Evolutionary conservation across 345 rosid genomes (phyloP), one percentile per base, ranked within the genome.

Genomic region (Geranium rotundifolium): DNA sequence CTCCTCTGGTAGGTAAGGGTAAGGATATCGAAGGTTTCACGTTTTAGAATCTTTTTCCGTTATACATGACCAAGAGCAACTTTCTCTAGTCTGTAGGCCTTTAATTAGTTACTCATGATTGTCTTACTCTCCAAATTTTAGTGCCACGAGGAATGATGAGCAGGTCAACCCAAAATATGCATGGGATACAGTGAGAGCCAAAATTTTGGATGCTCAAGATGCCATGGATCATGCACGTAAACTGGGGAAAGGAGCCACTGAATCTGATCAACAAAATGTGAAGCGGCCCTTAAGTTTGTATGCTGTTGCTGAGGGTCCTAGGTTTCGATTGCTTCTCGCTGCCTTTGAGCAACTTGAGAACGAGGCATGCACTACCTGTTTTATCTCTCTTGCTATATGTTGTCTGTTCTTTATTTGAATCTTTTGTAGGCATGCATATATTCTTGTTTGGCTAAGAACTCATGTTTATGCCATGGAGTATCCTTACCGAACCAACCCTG

Each of bases 1-100:
- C 71, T 71, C 86, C 71, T 75, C 91, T 87, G 95, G 96, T 87
- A 84, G 93, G 95, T 89, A 92, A 85, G 95, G 87, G 82, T 85
- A 81, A 79, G 81, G 76, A 67, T 57, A 63, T 73, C 13, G 59
- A 67, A 61, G 62, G 52, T 67, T 69, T 69, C 29, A 4, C 59
- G 49, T 23, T 14, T 60, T 41, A 13, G 18, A 27, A 57, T 63
- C 34, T 37, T 66, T 68, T 61, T 64, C 50, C 19, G 1, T 23
- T 60, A 17, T 57, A 58, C 14, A 14, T 20, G 37, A 56, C 39
- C 71, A 59, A 54, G 41, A 67, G 61, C 63, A 23, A 27, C 59
- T 54, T 65, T 39, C 19, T 64, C 56, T 7, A 37, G 17, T 64
- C 5, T 63, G 56, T 9, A 7, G 27, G 30, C 8, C 58, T 64